Percentiles rank a stretch among this genome's conserved stretches.
Evolutionary conservation across 768 basidiomycete genomes (phyloP).

Genomic region (Panaeolus papilionaceus): DNA sequence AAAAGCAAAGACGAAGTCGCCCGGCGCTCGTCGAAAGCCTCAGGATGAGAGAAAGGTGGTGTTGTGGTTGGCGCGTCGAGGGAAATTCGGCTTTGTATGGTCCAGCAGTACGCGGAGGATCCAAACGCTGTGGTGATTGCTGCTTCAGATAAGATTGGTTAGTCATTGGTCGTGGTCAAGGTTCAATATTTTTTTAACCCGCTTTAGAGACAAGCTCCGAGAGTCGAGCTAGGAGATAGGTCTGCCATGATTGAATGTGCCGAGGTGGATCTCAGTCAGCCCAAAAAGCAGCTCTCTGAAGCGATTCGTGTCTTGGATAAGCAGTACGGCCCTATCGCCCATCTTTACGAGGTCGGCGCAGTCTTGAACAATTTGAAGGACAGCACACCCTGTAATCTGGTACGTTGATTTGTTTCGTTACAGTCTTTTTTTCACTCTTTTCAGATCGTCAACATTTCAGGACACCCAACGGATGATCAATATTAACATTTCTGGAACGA

Average conservation of each 20-base stretch:
- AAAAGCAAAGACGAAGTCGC: neutral
- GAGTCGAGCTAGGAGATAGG: neutral
- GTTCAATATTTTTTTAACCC: too few species aligned
- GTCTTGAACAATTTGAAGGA: conserved; percentile 33
- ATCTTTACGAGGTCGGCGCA: conserved; percentile 38
- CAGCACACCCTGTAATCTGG: conserved; percentile 27
- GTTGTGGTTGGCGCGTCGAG: conserved; percentile 36
- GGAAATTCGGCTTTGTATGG: conserved; percentile 35
- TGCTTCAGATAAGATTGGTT: conserved; percentile 22
- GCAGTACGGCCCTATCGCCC: conserved; percentile 37
- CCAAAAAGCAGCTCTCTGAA: conserved; percentile 28
- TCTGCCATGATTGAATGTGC: conserved; percentile 30
- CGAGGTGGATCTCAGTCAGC: conserved; percentile 30
- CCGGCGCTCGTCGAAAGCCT: neutral
- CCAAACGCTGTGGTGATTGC: conserved; percentile 35
- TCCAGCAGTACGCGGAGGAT: conserved; percentile 34
- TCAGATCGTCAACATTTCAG: conserved; percentile 19
- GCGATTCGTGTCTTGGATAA: conserved; percentile 30
- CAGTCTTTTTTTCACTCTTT: neutral
- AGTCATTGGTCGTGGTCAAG: neutral
- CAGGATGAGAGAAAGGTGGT: conserved; percentile 31
- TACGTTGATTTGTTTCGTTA: conserved; percentile 15
- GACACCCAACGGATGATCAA: conserved; percentile 36
- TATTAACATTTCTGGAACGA: conserved; percentile 35
- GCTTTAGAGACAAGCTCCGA: neutral